Base-by-base conservation (phyloP, 1,139 yeast genomes). In the Lodderomyces metapsilosis region DNA sequence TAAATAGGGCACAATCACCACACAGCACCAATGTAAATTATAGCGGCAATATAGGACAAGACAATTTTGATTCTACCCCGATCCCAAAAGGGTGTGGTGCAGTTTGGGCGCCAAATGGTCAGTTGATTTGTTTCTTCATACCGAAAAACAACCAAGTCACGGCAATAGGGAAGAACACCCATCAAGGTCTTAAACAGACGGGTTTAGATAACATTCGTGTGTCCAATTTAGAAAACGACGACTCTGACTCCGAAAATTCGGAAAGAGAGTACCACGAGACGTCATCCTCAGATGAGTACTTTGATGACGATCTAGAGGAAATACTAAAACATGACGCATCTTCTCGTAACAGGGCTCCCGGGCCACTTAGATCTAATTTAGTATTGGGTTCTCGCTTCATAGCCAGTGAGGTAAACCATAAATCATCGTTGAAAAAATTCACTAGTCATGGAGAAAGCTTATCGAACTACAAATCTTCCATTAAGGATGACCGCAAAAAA, bases 31-130 rank as follows among this genome's bases (percentile, higher is more conserved):
- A 36, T 7, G 8, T 11, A 28, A 18, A 30, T 32, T 27, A n/a
- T n/a, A 17, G 30, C 16, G 25, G 28, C 8, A 13, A 21, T 15
- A 5, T 10, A 22, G 30, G 39, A 16, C 34, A 33, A 9, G 37
- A 38, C 11, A 44, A 46, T 12, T 78, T 82, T 53, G 96, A 88
- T 54, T 82, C 89, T 30, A 88, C 96, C 0, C 97, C 97, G 0
- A 74, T 89, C 3, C 96, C 97, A 0, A 88, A 87, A 56, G 95
- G 92, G 3, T 89, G 96, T 66, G 96, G 97, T 8, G 96, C 95
- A 0, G 70, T 80, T 0, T 89, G 97, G 96, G 74, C 94, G 0
- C 76, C 80, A 12, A 76, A 80, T 2, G 97, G 97, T 0, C 80
- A 79, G 47, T 67, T 89, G 42, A 84, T 89, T 1, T 87, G 96